Evolutionary conservation across 2,329 filamentous ascomycete species (phyloP).

Genomic region (Cladobotryum mycophilum): DNA sequence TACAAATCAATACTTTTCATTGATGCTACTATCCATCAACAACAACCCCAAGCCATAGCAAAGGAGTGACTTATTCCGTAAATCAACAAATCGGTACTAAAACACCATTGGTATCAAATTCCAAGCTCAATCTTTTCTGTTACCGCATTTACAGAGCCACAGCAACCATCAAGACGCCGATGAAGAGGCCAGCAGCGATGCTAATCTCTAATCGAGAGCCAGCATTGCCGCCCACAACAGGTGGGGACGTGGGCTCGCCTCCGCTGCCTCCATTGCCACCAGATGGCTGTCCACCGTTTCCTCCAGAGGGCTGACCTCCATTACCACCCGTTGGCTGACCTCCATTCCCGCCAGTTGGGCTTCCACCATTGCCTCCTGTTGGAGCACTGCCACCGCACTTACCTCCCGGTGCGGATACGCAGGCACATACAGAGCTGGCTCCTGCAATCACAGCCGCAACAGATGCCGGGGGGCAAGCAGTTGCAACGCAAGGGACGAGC

Average conservation of each 20-base stretch:
- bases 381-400: conserved; percentile 6
- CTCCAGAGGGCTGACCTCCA: conserved; percentile 1
- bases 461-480: conserved; percentile 18
- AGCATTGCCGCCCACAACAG: conserved; percentile 10
- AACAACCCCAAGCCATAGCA: too few species aligned
- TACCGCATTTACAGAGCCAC: conserved; percentile 15
- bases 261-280: background rate
- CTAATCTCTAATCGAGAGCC: conserved; percentile 19
- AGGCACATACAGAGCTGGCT: conserved; percentile 19
- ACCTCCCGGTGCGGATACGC: conserved; percentile 10
- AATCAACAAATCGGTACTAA: too few species aligned
- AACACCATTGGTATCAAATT: too few species aligned
- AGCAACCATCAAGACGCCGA: conserved; percentile 17
- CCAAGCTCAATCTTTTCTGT: too few species aligned
- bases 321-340: background rate
- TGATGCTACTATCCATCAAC: too few species aligned
- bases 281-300: background rate
- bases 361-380: conserved; percentile 2
- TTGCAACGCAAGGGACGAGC: conserved; percentile 23
- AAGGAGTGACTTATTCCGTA: too few species aligned
- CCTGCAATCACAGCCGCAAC: conserved; percentile 22
- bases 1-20: too few species aligned
- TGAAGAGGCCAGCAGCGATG: conserved; percentile 19
- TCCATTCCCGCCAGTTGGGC: background rate
- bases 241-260: conserved; percentile 5